A percentile compares a stretch with the other conserved stretches of the same genome.
phyloP scores from a whole-genome alignment of 2,329 filamentous ascomycete genomes.

The Sclerotiophoma versabilis region DNA sequence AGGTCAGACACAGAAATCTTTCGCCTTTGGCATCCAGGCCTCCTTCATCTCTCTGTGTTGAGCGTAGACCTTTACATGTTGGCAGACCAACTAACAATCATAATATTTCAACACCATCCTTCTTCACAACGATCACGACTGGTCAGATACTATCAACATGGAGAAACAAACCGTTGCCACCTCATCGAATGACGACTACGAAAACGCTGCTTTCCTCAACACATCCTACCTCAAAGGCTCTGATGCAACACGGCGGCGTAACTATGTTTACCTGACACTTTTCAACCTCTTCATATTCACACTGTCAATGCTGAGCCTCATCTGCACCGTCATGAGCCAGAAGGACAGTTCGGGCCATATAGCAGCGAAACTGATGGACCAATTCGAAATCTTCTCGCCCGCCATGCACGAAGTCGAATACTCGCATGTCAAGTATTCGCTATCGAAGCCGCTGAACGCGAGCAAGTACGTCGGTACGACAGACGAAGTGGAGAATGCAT shows the following conservation, averaged over 20 bases:
- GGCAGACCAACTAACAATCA: slow-evolving; percentile 29
- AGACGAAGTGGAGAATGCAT: slow-evolving; percentile 64
- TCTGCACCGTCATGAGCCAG: slow-evolving; percentile 44
- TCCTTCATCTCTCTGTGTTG: slow-evolving; percentile 18
- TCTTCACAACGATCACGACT: background rate
- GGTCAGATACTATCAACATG: slow-evolving; percentile 20
- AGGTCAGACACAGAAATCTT: slow-evolving; percentile 1
- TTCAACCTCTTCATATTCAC: slow-evolving; percentile 46
- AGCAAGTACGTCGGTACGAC: slow-evolving; percentile 62
- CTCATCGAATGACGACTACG: slow-evolving; percentile 32
- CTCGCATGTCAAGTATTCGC: slow-evolving; percentile 33
- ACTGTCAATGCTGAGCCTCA: slow-evolving; percentile 38
- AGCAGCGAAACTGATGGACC: slow-evolving; percentile 41
- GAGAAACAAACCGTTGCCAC: slow-evolving; percentile 35
- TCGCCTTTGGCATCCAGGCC: background rate
- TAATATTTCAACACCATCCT: background rate
- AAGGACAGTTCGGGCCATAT: slow-evolving; percentile 31
- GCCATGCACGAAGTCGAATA: slow-evolving; percentile 42
- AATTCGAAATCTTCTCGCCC: slow-evolving; percentile 43
- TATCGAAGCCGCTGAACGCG: slow-evolving; percentile 38
- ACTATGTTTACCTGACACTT: slow-evolving; percentile 39
- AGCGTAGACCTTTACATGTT: slow-evolving; percentile 20
- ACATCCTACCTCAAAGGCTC: slow-evolving; percentile 30
- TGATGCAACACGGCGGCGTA: slow-evolving; percentile 30
- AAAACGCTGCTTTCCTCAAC: slow-evolving; percentile 41